Evolutionary conservation across 306 rosid genomes (phyloP), one percentile per base, ranked within the genome.

Genomic region (Quercus aquifolioides): DNA sequence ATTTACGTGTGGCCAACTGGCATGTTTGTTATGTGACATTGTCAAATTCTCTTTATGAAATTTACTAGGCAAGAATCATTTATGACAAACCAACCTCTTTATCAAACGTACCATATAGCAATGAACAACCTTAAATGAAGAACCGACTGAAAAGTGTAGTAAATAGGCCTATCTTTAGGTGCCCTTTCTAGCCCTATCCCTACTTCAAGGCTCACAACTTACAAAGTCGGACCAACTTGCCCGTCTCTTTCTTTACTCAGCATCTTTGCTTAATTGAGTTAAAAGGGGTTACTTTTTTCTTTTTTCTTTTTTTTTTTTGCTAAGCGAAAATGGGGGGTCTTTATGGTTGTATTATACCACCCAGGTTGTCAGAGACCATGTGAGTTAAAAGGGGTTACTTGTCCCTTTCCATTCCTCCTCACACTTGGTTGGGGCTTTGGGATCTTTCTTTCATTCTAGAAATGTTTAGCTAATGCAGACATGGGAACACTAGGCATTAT

Each of bases 81-180:
- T 63, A 63, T 63, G 43, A 63, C 41, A 15, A 28, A 5, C 69
- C 33, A 63, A 63, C 57, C 55, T 30, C 75, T 69, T 56, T 26
- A 56, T 71, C 15, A 78, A 49, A 70, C 81, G 30, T 28, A 2
- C 69, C 69, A 21, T 26, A 35, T 63, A 28, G 69, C 38, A 63
- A 63, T 17, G 41, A 28, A 63, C 43, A 26, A 5, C 7, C 38
- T 63, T 28, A 26, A 28, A 49, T 49, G 19, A 3, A 59, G 5
- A 21, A 57, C 23, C 1, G 65, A 9, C 41, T 28, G 69, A 28
- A 28, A 49, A 10, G 54, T 72, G 73, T 21, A 73, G 78, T 71
- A 62, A 62, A 62, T 62, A 49, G 78, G 31, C 38, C 55, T 70
- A 38, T 76, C 74, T 67, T 56, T 54, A 18, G 57, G 41, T 35